Conservation (phyloP, 805 yeast species). For the Kockiozyma suomiensis region DNA sequence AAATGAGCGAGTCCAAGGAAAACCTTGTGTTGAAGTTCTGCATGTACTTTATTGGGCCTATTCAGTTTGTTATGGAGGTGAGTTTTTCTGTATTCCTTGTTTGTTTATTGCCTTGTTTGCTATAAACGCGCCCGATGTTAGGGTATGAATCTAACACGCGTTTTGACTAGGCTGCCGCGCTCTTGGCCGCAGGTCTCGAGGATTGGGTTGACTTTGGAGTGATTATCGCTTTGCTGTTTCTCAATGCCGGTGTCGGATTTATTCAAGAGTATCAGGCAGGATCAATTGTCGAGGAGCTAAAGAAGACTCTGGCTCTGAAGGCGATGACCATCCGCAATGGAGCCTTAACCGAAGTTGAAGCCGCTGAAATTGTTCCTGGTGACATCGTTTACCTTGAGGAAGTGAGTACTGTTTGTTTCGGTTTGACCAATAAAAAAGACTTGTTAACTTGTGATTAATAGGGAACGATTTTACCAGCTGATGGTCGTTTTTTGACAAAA, state of each 20-base stretch:
- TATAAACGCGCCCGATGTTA: background rate
- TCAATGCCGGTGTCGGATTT: conserved; percentile 93
- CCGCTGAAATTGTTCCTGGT: conserved; percentile 90
- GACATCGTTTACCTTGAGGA: conserved; percentile 81
- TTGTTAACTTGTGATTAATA: background rate
- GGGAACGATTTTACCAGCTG: conserved; percentile 90
- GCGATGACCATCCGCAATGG: conserved; percentile 86
- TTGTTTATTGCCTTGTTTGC: background rate
- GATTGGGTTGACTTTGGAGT: conserved; percentile 99
- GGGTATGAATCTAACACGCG: background rate
- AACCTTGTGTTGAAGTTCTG: conserved; percentile 73
- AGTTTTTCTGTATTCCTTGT: background rate
- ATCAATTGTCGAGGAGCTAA: conserved; percentile 92
- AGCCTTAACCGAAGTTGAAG: conserved; percentile 67
- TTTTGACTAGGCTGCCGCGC: conserved; percentile 66
- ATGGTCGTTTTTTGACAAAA: conserved; percentile 86
- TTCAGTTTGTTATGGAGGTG: conserved; percentile 88
- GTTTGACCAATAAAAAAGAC: too few species aligned
- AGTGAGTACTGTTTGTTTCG: background rate
- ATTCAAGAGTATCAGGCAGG: conserved; percentile 97
- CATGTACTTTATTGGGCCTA: conserved; percentile 89
- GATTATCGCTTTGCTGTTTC: conserved; percentile 78
- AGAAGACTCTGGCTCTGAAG: conserved; percentile 88
- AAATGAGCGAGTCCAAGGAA: conserved; percentile 86
- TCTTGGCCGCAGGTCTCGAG: conserved; percentile 90